A percentile compares a stretch with the other conserved stretches of the same genome.
Conservation (phyloP, 352 stramenopile species). For the Pilasporangium apinafurcum region DNA sequence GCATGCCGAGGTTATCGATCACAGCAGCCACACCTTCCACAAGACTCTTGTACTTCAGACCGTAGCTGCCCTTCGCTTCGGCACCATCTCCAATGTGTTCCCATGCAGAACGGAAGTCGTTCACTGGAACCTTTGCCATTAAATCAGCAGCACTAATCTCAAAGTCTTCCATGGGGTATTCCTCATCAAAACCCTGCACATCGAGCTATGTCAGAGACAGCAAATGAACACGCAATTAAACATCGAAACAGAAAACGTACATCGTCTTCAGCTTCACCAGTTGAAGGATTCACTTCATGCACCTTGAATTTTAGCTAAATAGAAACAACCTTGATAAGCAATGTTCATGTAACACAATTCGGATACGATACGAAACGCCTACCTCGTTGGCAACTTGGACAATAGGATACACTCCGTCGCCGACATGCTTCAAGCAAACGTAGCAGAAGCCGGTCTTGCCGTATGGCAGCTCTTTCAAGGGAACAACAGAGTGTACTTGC, state of each 20-base stretch:
- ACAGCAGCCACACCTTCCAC: conserved; percentile 94
- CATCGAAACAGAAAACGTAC: conserved; percentile 11
- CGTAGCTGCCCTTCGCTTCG: conserved; percentile 96
- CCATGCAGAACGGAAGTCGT: conserved; percentile 96
- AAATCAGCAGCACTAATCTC: conserved; percentile 94
- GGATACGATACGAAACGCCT: conserved; percentile 9
- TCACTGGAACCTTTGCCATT: conserved; percentile 95
- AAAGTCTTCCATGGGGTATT: conserved; percentile 98
- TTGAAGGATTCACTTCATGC: conserved; percentile 93
- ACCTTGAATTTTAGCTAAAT: conserved; percentile 92
- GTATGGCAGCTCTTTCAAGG: conserved; percentile 87
- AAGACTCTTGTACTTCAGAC: conserved; percentile 95
- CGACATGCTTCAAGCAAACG: conserved; percentile 86
- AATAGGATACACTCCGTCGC: conserved; percentile 69
- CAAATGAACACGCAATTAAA: conserved; percentile 6
- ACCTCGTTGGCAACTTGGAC: conserved; percentile 91
- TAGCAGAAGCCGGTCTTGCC: conserved; percentile 93
- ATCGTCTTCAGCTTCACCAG: conserved; percentile 84
- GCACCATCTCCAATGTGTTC: conserved; percentile 91
- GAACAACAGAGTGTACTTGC: conserved; percentile 87
- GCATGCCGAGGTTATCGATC: conserved; percentile 97
- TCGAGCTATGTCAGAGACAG: too few relatives aligned
- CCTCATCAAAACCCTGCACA: conserved; percentile 92
- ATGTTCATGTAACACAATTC: background rate
- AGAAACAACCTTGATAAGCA: background rate